Base-by-base conservation (phyloP, 2,329 filamentous ascomycete genomes). In the Cercospora nicotianae region DNA sequence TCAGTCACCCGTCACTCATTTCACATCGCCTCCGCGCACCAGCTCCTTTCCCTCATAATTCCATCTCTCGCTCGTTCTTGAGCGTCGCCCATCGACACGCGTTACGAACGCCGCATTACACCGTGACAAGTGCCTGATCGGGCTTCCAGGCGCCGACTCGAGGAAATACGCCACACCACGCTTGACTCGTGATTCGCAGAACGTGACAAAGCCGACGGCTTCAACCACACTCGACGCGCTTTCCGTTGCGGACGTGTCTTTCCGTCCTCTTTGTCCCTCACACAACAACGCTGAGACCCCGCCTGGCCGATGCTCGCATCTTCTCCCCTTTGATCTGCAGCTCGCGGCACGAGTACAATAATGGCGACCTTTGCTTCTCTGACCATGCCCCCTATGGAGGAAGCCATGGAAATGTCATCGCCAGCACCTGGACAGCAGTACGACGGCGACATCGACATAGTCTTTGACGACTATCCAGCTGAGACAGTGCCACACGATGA, bases 331-430 rank as follows among this genome's bases (percentile, higher is more conserved):
- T 42, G 20, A 31, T 16, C 39, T 60, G 33, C 42, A 59, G 60
- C 67, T 70, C 63, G 64, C 58, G 39, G 39, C 33, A 60, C 26
- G 28, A 61, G 28, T 59, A 59, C 61, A 39, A 64, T 39, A 26
- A 75, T 75, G 74, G 68, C 75, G 45, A 70, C 71, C n/a, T 76
- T 76, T 60, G 64, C 72, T 36, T 67, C 74, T 20, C 68, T 76
- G 31, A 58, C 71, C 9, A 61, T 71, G 30, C 74, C 75, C 18
- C 51, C 55, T 9, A 77, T 79, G 64, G 81, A 81, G 60, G 85
- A 86, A 72, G 82, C 82, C 65, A 87, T 87, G 86, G 85, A 87
- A 70, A 81, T 89, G 74, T 81, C 85, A 72, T 81, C 85, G 81
- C 84, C 51, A 70, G 75, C 28, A 81, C 30, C 83, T 26, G 74